Conservation (phyloP, 495 filamentous ascomycete genomes). For the Daldinia decipiens region DNA sequence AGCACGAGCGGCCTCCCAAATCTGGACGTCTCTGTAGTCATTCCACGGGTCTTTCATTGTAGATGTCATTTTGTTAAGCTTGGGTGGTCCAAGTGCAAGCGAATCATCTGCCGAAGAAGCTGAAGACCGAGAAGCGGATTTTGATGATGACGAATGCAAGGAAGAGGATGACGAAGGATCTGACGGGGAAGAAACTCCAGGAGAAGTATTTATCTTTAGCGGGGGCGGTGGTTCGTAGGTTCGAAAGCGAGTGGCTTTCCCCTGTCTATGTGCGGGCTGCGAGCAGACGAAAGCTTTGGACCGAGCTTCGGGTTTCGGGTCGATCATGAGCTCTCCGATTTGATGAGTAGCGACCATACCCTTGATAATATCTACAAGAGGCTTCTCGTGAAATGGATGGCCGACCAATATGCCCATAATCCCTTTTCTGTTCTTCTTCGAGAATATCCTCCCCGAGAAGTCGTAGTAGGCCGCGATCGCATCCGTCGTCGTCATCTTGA, state of each 20-base stretch:
- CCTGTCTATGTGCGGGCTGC: constrained; percentile 1
- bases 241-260: constrained; percentile 4
- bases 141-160: background rate
- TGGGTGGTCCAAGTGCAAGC: background rate
- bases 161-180: constrained; percentile 3
- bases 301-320: background rate
- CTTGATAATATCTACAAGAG: constrained; percentile 1
- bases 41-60: constrained; percentile 6
- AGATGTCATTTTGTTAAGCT: background rate
- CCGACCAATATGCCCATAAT: background rate
- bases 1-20: constrained; percentile 48
- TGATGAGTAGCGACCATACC: background rate
- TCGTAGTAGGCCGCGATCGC: constrained; percentile 12
- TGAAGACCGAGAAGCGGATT: background rate
- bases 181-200: background rate
- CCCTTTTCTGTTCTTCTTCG: background rate
- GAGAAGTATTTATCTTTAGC: background rate
- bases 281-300: constrained; percentile 12
- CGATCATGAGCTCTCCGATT: constrained; percentile 12
- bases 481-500: constrained; percentile 17
- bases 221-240: constrained; percentile 7
- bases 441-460: constrained; percentile 11
- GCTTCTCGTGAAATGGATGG: background rate
- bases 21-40: constrained; percentile 21
- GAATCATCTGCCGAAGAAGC: background rate